Evolutionary conservation across 148 eudicot genomes (phyloP).

Genomic region (Vaccinium macrocarpon): DNA sequence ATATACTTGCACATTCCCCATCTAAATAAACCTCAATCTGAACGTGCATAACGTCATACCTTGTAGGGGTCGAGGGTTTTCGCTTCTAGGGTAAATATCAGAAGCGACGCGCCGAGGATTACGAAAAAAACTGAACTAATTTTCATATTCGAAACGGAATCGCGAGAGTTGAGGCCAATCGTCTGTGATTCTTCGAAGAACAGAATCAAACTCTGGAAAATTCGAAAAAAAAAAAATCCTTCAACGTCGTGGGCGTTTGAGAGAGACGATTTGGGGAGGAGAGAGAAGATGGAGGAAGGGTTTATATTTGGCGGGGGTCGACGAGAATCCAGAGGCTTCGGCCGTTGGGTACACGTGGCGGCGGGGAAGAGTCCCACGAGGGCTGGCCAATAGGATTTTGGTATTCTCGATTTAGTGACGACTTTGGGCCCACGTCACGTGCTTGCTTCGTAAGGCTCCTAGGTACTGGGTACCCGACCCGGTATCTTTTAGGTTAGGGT

Average conservation of each 20-base stretch:
- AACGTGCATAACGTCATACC: conserved; percentile 8
- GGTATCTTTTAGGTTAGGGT: background rate
- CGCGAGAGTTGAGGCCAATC: background rate
- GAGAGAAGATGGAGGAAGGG: background rate
- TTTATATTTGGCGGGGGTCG: conserved; percentile 28
- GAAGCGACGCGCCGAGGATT: conserved; percentile 26
- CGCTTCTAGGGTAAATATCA: conserved; percentile 28
- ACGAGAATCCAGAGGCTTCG: conserved; percentile 42
- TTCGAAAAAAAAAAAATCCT: too few species aligned
- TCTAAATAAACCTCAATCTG: background rate
- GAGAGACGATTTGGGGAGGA: background rate
- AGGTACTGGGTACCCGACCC: background rate
- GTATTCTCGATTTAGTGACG: conserved; percentile 12
- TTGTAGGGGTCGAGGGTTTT: conserved; percentile 26
- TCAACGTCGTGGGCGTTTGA: background rate
- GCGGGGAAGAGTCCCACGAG: conserved; percentile 37
- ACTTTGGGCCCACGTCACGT: background rate
- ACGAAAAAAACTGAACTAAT: conserved; percentile 18
- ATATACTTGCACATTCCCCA: background rate
- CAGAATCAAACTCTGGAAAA: background rate
- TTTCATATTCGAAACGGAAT: conserved; percentile 32
- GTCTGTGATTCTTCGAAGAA: background rate
- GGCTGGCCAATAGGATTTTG: conserved; percentile 50
- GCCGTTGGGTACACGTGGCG: conserved; percentile 41
- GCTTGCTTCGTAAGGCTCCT: background rate